Percentiles rank a stretch among this genome's conserved stretches.
These are phyloP conservation scores for Acanthamoeba healyi DNA, from an alignment of 208 protist genomes.

Conservation along the genomic window DNA sequence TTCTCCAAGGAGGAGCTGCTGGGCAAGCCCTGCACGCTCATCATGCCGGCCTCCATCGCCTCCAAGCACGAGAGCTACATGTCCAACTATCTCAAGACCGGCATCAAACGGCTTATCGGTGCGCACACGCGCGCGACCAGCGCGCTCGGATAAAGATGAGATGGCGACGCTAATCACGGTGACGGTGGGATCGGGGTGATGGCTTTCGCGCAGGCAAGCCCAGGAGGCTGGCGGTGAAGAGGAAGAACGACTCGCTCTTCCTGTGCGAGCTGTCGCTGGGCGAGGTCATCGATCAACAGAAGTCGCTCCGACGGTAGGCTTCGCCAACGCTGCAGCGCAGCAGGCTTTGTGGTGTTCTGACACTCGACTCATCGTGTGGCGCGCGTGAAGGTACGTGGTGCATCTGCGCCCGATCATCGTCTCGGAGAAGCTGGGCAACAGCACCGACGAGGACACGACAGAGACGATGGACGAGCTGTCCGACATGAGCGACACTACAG, in stretches of 20 bases:
- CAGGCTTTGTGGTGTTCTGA: too few species aligned
- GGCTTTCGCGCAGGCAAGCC: constrained; percentile 71
- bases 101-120: constrained; percentile 56
- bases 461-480: constrained; percentile 41
- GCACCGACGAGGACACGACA: constrained; percentile 44
- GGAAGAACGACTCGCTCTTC: constrained; percentile 53
- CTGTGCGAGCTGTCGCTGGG: constrained; percentile 40
- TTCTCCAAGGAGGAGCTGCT: constrained; percentile 50
- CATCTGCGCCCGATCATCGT: constrained; percentile 62
- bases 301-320: neutral
- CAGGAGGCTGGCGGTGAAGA: neutral
- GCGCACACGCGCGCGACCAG: too few species aligned
- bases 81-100: constrained; percentile 60
- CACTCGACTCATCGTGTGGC: too few species aligned
- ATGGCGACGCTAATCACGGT: too few species aligned
- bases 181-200: too few species aligned
- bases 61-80: constrained; percentile 49
- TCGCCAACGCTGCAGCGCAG: neutral
- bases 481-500: neutral
- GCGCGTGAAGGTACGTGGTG: neutral
- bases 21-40: constrained; percentile 45
- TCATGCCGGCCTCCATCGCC: constrained; percentile 58
- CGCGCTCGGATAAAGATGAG: too few species aligned
- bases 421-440: constrained; percentile 31
- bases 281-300: neutral